Evolutionary conservation across 148 eudicot species (phyloP), one percentile per base, ranked within the genome.

Genomic region (Amaranthus palmeri): DNA sequence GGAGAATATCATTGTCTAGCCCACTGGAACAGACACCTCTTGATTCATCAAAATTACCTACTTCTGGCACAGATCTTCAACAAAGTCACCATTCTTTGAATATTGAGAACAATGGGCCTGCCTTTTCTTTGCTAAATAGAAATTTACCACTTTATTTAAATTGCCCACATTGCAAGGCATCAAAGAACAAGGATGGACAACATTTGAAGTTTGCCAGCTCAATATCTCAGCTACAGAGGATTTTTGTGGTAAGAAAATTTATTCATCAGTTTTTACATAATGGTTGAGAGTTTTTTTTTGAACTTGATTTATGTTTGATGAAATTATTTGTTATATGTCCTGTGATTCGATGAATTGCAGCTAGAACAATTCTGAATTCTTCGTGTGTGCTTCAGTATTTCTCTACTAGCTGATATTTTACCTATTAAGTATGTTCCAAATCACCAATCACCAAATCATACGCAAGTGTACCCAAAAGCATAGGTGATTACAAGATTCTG

Each of bases 221-320:
- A 45, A 76, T 88, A 77, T 93, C 98, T 51, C 98, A 93, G 84
- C 88, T 93, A 61, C 96, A 87, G 81, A 88, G 98, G 81, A 91
- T 93, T 57, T 91, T 93, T 81, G 83, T 91, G 96, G 98, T 93
- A 91, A 55, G 81, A 49, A 65, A 61, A 67, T 77, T 72, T 76
- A 8, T 71, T 18, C 50, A 36, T 54, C 41, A 2, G 52, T 45
- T 13, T 63, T 25, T 42, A 61, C 55, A 8, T 13, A 15, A 40
- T 57, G 41, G 15, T 49, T 18, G 11, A 48, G 59, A 43, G 5
- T 66, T 12, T 25, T 45, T 10, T 53, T 48, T 53, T 57, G 40
- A 53, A 61, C 50, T 61, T 62, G 8, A 58, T 54, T 77, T 43
- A 59, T 70, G 25, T 41, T 50, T 53, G 59, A 7, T 69, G 42